Evolutionary conservation across 805 yeast genomes (phyloP).

Genomic region (Jamesozyma jinghongensis): DNA sequence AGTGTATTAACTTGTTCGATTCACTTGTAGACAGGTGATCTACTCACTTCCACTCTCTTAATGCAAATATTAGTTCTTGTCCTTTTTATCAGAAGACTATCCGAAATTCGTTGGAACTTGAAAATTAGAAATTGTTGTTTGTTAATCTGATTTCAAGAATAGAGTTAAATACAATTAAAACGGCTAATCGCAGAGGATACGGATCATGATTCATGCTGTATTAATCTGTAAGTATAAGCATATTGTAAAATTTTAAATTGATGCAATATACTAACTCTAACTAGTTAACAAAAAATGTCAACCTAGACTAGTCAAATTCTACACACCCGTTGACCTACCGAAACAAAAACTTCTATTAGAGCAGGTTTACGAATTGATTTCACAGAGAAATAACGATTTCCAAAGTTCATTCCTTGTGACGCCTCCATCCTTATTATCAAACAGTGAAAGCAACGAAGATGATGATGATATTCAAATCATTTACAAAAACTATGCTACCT

Average conservation of each 20-base stretch:
- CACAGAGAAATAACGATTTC: constrained; percentile 50
- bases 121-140: no score
- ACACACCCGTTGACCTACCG: constrained; percentile 78
- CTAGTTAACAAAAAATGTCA: constrained; percentile 81
- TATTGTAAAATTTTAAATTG: background rate
- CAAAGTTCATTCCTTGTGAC: constrained; percentile 89
- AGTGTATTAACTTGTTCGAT: no score
- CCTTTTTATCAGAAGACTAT: no score
- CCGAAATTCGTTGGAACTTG: no score
- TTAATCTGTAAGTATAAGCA: constrained; percentile 51
- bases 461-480: constrained; percentile 79
- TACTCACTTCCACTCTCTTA: no score
- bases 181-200: background rate
- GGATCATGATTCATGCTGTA: constrained; percentile 73
- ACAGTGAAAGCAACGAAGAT: constrained; percentile 27
- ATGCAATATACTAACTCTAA: constrained; percentile 1
- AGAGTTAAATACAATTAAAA: background rate
- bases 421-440: constrained; percentile 53
- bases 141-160: no score
- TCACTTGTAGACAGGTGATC: no score
- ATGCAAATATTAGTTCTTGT: no score
- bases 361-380: constrained; percentile 73
- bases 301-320: constrained; percentile 84
- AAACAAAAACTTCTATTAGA: constrained; percentile 72
- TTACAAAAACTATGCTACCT: constrained; percentile 87